These are phyloP conservation scores for Ascochyta rabiei DNA, from an alignment of 2,329 filamentous ascomycete species.

Conservation along the genomic window DNA sequence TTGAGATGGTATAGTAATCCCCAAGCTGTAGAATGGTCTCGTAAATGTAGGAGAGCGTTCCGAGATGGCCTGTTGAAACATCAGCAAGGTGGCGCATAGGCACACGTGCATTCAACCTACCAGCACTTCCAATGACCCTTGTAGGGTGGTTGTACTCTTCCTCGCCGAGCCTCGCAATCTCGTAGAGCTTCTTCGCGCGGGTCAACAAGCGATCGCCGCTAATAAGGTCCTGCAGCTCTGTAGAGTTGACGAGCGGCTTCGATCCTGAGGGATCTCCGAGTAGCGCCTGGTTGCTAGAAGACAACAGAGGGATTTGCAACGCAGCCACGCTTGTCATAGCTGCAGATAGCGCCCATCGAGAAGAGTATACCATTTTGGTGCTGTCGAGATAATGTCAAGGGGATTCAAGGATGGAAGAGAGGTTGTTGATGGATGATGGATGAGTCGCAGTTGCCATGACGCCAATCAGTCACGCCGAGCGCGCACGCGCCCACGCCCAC, in stretches of 20 bases:
- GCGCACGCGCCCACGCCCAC: slow-evolving; percentile 22
- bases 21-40: slow-evolving; percentile 45
- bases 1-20: slow-evolving; percentile 49
- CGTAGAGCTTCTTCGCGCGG: slow-evolving; percentile 46
- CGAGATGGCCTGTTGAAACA: slow-evolving; percentile 35
- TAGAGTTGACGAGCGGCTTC: slow-evolving; percentile 43
- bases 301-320: slow-evolving; percentile 40
- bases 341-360: slow-evolving; percentile 38
- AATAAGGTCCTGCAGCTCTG: slow-evolving; percentile 45
- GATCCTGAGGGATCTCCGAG: slow-evolving; percentile 30
- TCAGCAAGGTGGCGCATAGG: slow-evolving; percentile 13
- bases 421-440: slow-evolving; percentile 20
- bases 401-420: slow-evolving; percentile 14
- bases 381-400: slow-evolving; percentile 9
- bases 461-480: slow-evolving; percentile 26
- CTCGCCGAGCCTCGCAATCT: slow-evolving; percentile 51
- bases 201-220: slow-evolving; percentile 41
- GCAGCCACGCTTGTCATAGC: slow-evolving; percentile 33
- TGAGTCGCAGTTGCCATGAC: slow-evolving; percentile 35
- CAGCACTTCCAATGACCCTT: slow-evolving; percentile 46
- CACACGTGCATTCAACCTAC: slow-evolving; percentile 32
- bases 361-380: slow-evolving; percentile 35
- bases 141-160: slow-evolving; percentile 53
- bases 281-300: slow-evolving; percentile 29
- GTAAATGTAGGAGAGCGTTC: slow-evolving; percentile 48